A percentile compares a stretch with the other conserved stretches of the same genome.
phyloP scores from a whole-genome alignment of 192 early-diverging fungal species.

The Coemansia sp. region DNA sequence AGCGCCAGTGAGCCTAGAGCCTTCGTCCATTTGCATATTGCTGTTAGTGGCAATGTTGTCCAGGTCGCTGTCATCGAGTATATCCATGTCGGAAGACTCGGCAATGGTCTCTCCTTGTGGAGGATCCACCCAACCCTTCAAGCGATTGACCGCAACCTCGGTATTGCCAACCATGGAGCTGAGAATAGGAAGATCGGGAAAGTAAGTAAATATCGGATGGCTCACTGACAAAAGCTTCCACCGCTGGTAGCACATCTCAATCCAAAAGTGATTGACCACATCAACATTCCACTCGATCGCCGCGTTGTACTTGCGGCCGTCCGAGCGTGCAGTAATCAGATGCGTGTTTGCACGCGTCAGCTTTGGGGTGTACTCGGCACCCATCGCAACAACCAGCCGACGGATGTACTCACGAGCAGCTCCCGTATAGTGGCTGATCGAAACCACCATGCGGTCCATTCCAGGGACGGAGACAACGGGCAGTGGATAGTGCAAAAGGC shows the following conservation, averaged over 20 bases:
- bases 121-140: constrained; percentile 46
- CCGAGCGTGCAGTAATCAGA: constrained; percentile 66
- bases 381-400: constrained; percentile 61
- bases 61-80: constrained; percentile 42
- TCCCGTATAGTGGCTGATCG: constrained; percentile 71
- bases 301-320: constrained; percentile 65
- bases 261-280: constrained; percentile 83
- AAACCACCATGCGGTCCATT: constrained; percentile 55
- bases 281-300: constrained; percentile 67
- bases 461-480: constrained; percentile 17
- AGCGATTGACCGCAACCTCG: constrained; percentile 31
- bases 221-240: constrained; percentile 63
- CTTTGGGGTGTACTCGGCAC: constrained; percentile 63
- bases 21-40: not conserved
- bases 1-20: no score
- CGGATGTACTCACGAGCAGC: constrained; percentile 65
- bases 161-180: constrained; percentile 58
- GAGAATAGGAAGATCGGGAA: constrained; percentile 57
- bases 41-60: not conserved
- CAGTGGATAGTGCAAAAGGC: constrained; percentile 48
- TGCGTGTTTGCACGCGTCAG: constrained; percentile 73
- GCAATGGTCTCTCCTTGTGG: constrained; percentile 30
- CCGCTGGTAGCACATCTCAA: constrained; percentile 72
- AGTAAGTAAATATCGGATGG: constrained; percentile 57
- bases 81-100: constrained; percentile 52